Conservation (phyloP, 2,329 filamentous ascomycete genomes). For the Trichophyton schoenleinii region DNA sequence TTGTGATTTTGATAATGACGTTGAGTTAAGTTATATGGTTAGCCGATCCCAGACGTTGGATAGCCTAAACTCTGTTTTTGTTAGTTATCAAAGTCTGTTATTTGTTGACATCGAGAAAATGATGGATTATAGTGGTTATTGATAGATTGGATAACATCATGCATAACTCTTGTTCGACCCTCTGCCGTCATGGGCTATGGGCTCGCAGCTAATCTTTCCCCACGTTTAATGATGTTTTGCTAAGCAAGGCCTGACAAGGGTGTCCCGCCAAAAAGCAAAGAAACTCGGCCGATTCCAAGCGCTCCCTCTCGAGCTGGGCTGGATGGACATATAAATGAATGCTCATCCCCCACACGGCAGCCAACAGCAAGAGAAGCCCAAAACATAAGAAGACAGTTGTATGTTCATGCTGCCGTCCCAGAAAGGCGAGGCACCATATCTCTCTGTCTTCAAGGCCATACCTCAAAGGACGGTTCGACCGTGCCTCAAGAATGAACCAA, state of each 20-base stretch:
- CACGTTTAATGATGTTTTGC: not conserved
- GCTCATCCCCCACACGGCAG: not conserved
- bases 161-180: not conserved
- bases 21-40: not conserved
- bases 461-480: too few species aligned
- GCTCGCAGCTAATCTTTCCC: not conserved
- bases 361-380: not conserved
- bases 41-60: not conserved
- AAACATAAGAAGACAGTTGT: not conserved
- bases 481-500: too few species aligned
- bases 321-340: not conserved
- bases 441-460: too few species aligned
- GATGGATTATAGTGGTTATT: not conserved
- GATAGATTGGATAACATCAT: not conserved
- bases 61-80: not conserved
- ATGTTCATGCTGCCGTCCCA: not conserved
- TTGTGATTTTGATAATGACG: not conserved
- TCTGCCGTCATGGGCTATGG: not conserved
- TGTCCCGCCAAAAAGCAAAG: not conserved
- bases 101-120: not conserved
- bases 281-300: not conserved
- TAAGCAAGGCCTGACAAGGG: not conserved
- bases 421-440: too few species aligned
- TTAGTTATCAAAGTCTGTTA: not conserved
- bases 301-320: not conserved